phyloP scores from a whole-genome alignment of 371 early-diverging fungal species.

The Mucor indicus region DNA sequence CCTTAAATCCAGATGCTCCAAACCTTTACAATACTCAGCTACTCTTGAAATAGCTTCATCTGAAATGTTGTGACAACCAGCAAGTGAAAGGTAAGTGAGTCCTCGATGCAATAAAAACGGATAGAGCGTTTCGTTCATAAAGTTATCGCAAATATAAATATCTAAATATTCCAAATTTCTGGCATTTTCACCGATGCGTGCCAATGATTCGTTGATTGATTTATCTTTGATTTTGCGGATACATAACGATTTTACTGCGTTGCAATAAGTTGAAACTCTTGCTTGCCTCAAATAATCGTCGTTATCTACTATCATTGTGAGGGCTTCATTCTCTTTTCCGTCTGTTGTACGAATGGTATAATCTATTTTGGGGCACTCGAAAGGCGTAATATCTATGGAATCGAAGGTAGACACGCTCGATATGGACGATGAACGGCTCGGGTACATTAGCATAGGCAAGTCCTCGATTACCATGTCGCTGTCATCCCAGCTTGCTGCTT shows the following conservation, averaged over 20 bases:
- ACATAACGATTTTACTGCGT: conserved; percentile 13
- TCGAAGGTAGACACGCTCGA: too few relatives aligned
- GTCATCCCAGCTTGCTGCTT: too few relatives aligned
- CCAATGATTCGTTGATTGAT: conserved; percentile 25
- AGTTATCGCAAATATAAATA: conserved; percentile 40
- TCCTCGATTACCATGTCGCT: too few relatives aligned
- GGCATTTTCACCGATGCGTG: conserved; percentile 23
- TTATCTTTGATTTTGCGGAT: conserved; percentile 34
- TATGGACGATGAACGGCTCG: too few relatives aligned
- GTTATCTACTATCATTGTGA: too few relatives aligned
- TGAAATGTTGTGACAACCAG: conserved; percentile 54
- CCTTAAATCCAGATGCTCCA: conserved; percentile 53
- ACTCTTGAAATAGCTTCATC: conserved; percentile 42
- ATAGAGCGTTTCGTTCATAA: conserved; percentile 20
- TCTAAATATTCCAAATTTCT: conserved; percentile 28
- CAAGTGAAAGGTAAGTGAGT: conserved; percentile 46
- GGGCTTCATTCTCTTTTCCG: too few relatives aligned
- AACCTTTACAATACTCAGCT: conserved; percentile 38
- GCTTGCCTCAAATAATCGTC: too few relatives aligned
- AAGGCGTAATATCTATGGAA: too few relatives aligned
- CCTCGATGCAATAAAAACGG: conserved; percentile 23
- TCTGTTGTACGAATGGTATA: too few relatives aligned
- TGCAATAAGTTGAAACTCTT: conserved; percentile 15
- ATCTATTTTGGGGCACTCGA: too few relatives aligned
- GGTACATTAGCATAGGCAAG: too few relatives aligned